Base-by-base conservation (phyloP, 805 yeast species). In the Saccharomycopsis fermentans region DNA sequence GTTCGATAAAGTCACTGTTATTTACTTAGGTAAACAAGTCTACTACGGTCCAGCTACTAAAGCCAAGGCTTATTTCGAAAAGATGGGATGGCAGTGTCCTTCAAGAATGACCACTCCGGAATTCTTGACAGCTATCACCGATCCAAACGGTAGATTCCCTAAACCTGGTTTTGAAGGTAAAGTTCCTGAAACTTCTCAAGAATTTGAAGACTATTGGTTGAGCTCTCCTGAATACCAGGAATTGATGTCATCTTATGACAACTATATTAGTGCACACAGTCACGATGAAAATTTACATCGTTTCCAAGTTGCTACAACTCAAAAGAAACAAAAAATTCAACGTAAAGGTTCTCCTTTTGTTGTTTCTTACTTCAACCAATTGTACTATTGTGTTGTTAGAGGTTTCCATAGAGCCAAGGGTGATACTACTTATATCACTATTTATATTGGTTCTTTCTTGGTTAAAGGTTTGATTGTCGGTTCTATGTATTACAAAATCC, bases 101-200 rank as follows among this genome's bases (percentile, higher is more conserved):
- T 73, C 74, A 56, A 79, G 88, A 74, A 83, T 81, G 76, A 81
- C 87, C 3, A 82, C 87, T 55, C 81, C 86, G 8, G 89, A 84
- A 67, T 84, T 74, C 67, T 77, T 84, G 65, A 83, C 88, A 17
- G 77, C 87, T 4, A 78, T 83, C 55, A 84, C 89, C 17, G 85
- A 83, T 68, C 87, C 85, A 16, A 77, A 76, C 32, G 86, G 83
- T 60, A 77, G 87, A 72, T 71, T 77, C 16, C 61, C 73, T 26
- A 70, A 68, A 56, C 73, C 74, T 16, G 87, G 85, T 14, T 76
- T 63, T 60, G 82, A 80, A 65, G 69, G 70, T 50, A 74, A 69
- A 58, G 80, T 82, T 19, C 88, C 89, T 26, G 68, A 73, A 58
- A 75, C 82, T 17, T 77, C 73, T 35, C 77, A 76, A 54, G 84